Base-by-base conservation (phyloP, 192 early-diverging fungal genomes). In the Coemansia sp. region DNA sequence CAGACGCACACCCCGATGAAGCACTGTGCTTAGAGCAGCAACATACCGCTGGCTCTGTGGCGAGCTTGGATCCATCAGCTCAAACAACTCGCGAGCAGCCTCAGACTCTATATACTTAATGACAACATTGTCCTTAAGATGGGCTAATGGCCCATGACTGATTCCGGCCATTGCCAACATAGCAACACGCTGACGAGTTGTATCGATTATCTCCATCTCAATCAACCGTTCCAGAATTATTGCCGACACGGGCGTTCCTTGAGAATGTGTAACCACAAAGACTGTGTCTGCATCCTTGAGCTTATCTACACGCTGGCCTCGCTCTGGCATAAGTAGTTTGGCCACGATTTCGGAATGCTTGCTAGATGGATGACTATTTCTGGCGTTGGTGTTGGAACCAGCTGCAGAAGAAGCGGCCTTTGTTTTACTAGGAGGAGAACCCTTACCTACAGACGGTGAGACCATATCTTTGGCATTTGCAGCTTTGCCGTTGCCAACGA, bases 161-260 rank as follows among this genome's bases (percentile, higher is more conserved):
- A 96, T 94, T 5, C 94, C 94, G 3, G 96, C 96, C 95, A 97
- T 95, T 19, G 95, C 91, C 42, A 95, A 70, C 68, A 96, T 86
- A 20, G 86, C 87, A 25, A 94, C 77, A 6, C 88, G 86, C 70
- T 96, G 95, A 43, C 89, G 77, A 14, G 67, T 70, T 0, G 87
- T 74, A 63, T 95, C 86, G 7, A 94, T 73, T 20, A 89, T 61
- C 1, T 84, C 86, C 59, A 89, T 81, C 41, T 88, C 74, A 9
- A 99, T 84, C 25, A 99, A 83, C 38, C 88, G 71, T 22, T 90
- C 83, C 5, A 96, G 68, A 12, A 99, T 71, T 58, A 95, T 81
- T 20, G 88, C 87, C 6, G 93, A 90, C 5, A 96, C 95, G 0
- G 95, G 93, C 1, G 92, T 95, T 45, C 97, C 97, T 77, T 99